phyloP scores from a whole-genome alignment of 129 eudicot species.

The Tagetes patula region DNA sequence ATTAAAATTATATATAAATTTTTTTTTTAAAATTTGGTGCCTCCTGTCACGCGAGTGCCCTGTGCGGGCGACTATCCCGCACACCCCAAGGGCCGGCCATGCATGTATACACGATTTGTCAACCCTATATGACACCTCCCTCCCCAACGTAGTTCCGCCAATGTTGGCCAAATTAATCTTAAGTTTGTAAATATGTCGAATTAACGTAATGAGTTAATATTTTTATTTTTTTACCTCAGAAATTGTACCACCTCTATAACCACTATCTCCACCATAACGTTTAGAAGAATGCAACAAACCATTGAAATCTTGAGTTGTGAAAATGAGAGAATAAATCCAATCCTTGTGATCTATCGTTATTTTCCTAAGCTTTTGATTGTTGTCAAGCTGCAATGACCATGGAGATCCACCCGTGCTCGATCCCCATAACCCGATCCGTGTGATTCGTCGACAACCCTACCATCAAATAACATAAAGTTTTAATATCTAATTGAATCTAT shows the following conservation, averaged over 20 bases:
- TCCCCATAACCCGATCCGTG: constrained; percentile 26
- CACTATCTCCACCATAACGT: constrained; percentile 9
- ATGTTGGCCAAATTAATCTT: no score
- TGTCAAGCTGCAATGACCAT: constrained; percentile 19
- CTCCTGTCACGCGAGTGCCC: no score
- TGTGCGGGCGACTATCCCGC: no score
- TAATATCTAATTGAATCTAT: no score
- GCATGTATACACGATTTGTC: no score
- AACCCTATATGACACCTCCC: no score
- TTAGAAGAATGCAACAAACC: constrained; percentile 21
- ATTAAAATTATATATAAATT: no score
- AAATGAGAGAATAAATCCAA: constrained; percentile 10
- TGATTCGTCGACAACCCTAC: constrained; percentile 1
- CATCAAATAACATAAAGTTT: background rate
- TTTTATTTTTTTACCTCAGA: constrained; percentile 20
- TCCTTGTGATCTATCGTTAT: constrained; percentile 18
- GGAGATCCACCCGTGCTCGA: constrained; percentile 21
- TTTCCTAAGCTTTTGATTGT: constrained; percentile 29
- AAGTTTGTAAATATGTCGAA: no score
- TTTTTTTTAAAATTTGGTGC: no score
- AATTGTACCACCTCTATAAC: background rate
- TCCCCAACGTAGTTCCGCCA: no score
- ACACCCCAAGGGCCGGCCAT: no score
- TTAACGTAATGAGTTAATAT: no score
- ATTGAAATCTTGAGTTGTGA: constrained; percentile 17